These are phyloP conservation scores for Euphorbia tirucalli DNA, from an alignment of 345 rosid genomes.

Conservation along the genomic window DNA sequence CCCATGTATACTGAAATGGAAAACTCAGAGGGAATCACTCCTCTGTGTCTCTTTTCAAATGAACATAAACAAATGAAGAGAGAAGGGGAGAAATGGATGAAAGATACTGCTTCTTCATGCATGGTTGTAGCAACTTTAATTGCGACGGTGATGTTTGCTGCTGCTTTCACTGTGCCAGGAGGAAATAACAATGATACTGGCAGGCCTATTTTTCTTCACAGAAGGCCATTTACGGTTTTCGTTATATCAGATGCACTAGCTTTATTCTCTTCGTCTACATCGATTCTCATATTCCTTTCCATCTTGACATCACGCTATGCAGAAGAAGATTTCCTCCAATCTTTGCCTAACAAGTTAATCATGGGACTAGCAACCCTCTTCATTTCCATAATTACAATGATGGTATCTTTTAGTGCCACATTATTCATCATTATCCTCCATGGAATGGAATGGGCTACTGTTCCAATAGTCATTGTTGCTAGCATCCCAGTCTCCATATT, in stretches of 20 bases:
- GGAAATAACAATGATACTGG: neutral
- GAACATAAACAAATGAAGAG: conserved; percentile 1
- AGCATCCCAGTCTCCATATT: conserved; percentile 8
- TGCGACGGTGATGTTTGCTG: neutral
- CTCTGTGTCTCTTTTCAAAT: neutral
- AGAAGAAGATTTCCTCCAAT: conserved; percentile 13
- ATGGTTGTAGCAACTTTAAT: conserved; percentile 22
- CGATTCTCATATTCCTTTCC: conserved; percentile 11
- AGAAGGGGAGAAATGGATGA: conserved; percentile 18
- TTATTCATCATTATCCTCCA: neutral
- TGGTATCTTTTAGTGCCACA: conserved; percentile 14
- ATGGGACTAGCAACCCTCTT: conserved; percentile 15
- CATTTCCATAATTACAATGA: conserved; percentile 5
- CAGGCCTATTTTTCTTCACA: neutral
- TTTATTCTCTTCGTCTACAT: conserved; percentile 3
- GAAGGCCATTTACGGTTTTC: conserved; percentile 7
- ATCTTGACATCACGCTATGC: conserved; percentile 12
- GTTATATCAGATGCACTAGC: conserved; percentile 11
- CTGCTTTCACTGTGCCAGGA: conserved; percentile 6
- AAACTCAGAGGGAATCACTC: neutral
- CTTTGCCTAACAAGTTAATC: conserved; percentile 12
- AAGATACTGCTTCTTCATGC: conserved; percentile 2
- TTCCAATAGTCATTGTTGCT: conserved; percentile 5
- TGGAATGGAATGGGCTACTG: neutral
- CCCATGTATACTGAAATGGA: neutral